Conservation (phyloP, 495 filamentous ascomycete species). For the Penicillium silybi region DNA sequence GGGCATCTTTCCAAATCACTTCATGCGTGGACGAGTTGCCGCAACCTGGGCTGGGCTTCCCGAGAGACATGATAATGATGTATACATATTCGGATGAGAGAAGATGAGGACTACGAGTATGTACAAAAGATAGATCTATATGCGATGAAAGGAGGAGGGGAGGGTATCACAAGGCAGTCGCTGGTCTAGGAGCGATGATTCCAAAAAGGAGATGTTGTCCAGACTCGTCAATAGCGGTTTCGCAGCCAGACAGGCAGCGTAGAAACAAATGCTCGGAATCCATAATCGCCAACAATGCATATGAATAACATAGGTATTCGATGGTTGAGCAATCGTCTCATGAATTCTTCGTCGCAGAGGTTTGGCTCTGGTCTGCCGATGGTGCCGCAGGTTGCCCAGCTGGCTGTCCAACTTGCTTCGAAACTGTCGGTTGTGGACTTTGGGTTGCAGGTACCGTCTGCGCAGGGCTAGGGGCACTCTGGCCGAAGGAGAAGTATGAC, state of each 20-base stretch:
- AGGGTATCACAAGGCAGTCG: background rate
- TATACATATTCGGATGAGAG: background rate
- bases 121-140: background rate
- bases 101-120: background rate
- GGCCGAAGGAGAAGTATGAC: conserved; percentile 31
- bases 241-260: background rate
- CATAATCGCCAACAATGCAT: background rate
- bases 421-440: background rate
- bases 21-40: no score
- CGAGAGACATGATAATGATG: background rate
- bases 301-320: background rate
- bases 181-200: background rate
- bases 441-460: background rate
- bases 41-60: background rate
- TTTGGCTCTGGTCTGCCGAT: background rate
- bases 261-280: background rate
- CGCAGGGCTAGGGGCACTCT: background rate
- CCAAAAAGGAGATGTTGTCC: background rate
- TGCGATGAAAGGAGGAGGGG: background rate
- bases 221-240: background rate
- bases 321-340: background rate
- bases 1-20: background rate
- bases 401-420: background rate
- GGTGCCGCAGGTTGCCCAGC: background rate
- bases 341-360: background rate